Evolutionary conservation across 2,329 filamentous ascomycete genomes (phyloP).

Genomic region (Pseudogymnoascus sp.): DNA sequence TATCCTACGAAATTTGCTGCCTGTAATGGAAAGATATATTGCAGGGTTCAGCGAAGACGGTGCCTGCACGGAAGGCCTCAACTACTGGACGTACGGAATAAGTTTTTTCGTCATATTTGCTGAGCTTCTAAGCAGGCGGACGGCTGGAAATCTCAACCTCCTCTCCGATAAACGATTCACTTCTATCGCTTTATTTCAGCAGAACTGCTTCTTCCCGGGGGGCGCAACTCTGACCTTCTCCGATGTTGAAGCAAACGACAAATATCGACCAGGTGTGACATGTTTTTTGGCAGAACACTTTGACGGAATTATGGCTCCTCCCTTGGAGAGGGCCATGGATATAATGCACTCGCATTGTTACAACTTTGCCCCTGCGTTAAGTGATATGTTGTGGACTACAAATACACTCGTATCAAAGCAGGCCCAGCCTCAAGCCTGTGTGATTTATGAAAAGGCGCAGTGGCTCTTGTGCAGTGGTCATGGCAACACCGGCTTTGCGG

Average conservation of each 20-base stretch:
- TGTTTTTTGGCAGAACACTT: background rate
- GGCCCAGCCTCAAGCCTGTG: background rate
- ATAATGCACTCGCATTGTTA: conserved; percentile 2
- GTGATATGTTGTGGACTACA: background rate
- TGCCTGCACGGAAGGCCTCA: background rate
- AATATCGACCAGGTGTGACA: background rate
- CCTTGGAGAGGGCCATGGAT: background rate
- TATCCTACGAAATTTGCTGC: background rate
- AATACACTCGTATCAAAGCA: background rate
- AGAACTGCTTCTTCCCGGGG: background rate
- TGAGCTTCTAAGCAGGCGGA: background rate
- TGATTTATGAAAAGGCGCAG: background rate
- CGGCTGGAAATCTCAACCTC: background rate
- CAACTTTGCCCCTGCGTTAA: background rate
- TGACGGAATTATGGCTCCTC: background rate
- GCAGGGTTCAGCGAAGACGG: background rate
- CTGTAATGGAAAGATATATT: background rate
- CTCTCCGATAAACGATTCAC: background rate
- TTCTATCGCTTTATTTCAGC: background rate
- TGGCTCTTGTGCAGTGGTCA: background rate
- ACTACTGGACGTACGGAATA: background rate
- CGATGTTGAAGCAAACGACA: background rate
- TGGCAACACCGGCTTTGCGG: background rate
- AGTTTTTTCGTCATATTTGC: background rate
- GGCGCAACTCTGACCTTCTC: background rate